phyloP scores from a whole-genome alignment of 352 stramenopile genomes.

The Phytophthora boehmeriae region DNA sequence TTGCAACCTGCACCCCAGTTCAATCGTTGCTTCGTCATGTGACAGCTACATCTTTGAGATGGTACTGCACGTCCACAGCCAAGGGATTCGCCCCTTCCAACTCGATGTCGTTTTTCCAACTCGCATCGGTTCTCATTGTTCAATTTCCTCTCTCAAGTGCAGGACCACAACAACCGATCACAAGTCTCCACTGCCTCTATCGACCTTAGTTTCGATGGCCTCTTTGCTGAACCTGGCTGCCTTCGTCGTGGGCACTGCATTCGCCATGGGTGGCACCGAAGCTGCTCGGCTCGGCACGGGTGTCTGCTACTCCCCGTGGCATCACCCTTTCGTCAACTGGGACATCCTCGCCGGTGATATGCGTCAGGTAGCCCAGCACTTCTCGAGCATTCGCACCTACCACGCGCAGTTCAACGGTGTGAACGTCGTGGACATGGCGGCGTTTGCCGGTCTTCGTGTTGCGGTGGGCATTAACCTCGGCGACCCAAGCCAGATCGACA shows the following conservation, averaged over 20 bases:
- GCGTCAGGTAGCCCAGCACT: slow-evolving; percentile 41
- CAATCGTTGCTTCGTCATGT: too few relatives aligned
- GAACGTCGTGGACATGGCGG: slow-evolving; percentile 53
- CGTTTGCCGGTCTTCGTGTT: slow-evolving; percentile 48
- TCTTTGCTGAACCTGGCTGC: background rate
- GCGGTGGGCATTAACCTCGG: slow-evolving; percentile 61
- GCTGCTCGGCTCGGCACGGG: slow-evolving; percentile 16
- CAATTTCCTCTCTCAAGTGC: slow-evolving; percentile 22
- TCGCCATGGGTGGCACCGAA: slow-evolving; percentile 4
- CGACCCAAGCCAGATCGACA: slow-evolving; percentile 35
- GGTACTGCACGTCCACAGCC: too few relatives aligned
- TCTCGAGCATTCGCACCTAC: slow-evolving; percentile 69
- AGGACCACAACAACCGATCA: slow-evolving; percentile 8
- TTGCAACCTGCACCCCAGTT: too few relatives aligned
- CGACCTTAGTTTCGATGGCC: background rate
- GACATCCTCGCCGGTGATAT: slow-evolving; percentile 40
- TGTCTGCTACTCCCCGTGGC: slow-evolving; percentile 64
- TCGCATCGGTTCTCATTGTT: slow-evolving; percentile 11
- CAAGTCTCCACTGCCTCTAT: background rate
- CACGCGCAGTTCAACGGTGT: slow-evolving; percentile 52
- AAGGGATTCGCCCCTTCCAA: too few relatives aligned
- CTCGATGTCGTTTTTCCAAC: too few relatives aligned
- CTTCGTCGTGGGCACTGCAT: background rate
- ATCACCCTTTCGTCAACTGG: slow-evolving; percentile 41
- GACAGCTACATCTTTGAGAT: too few relatives aligned